Base-by-base conservation (phyloP, 2,329 filamentous ascomycete species). In the Talaromyces piceae region DNA sequence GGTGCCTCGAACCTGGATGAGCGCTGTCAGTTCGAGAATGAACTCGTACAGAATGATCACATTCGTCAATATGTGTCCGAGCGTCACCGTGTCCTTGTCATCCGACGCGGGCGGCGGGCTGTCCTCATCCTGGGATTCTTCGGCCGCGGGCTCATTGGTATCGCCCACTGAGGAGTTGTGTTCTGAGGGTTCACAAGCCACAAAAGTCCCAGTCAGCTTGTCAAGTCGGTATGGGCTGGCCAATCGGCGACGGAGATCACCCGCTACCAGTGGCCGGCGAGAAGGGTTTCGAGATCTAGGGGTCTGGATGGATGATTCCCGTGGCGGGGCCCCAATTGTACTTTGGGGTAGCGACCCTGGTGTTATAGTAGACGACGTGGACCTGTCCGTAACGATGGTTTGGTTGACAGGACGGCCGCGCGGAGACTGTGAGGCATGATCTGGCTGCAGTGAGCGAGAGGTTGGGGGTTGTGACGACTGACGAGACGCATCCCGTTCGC, bases 31-130 rank as follows among this genome's bases (percentile, higher is more conserved):
- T 67, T 93, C 88, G 46, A 91, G 76, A 46, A 91, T 69, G 63
- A 93, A 93, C 30, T 87, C 86, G 65, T 93, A 88, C 52, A 90
- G 73, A 47, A 91, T 80, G 52, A 91, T 80, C 37, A 86, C 81
- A 64, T 91, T 93, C 5, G 87, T 91, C 55, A 93, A 72, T 9
- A 91, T 74, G 64, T 91, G 87, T 37, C 85, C 88, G 4, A 93
- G 80, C 6, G 84, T 88, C 6, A 82, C 84, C 8, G 75, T 39
- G 13, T 41, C 31, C 48, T 47, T 37, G 16, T 39, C 16, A 30
- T 47, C 28, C 26, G 33, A 13, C n/a, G 33, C 7, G 20, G 33
- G 12, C 12, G 47, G 76, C 45, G 67, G 70, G 4, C 69, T 63
- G 25, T 63, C 63, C 44, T 66, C 65, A 8, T 62, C 58, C 8